phyloP scores from a whole-genome alignment of 129 eudicot species.

The Dittrichia graveolens region DNA sequence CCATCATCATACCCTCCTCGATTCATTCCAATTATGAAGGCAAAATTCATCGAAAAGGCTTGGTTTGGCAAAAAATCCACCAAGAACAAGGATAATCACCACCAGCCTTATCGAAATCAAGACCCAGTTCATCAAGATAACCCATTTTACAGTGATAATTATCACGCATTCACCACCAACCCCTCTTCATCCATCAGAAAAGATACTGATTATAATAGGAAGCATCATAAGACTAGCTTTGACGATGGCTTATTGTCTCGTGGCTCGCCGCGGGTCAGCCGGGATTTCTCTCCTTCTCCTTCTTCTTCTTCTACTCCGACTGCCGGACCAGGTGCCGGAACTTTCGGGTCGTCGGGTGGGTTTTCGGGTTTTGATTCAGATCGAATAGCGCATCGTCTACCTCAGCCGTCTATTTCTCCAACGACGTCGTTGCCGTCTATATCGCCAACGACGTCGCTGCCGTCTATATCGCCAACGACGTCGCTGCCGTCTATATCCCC shows the following conservation, averaged over 20 bases:
- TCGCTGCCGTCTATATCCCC: conserved; percentile 16
- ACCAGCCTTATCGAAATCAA: conserved; percentile 15
- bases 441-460: conserved; percentile 20
- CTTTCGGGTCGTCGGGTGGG: conserved; percentile 23
- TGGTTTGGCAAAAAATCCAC: conserved; percentile 80
- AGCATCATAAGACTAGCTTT: conserved; percentile 37
- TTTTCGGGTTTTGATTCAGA: conserved; percentile 40
- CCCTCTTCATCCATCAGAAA: background rate
- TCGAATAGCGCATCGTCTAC: conserved; percentile 57
- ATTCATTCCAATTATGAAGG: conserved; percentile 18
- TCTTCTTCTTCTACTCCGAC: conserved; percentile 17
- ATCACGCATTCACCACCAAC: conserved; percentile 22
- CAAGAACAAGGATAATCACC: conserved; percentile 53
- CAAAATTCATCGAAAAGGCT: conserved; percentile 42
- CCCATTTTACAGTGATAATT: conserved; percentile 32
- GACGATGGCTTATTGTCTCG: conserved; percentile 41
- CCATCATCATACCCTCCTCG: background rate
- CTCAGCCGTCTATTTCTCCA: conserved; percentile 56
- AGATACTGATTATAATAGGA: conserved; percentile 31
- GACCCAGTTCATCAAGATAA: conserved; percentile 15
- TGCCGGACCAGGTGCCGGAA: conserved; percentile 28
- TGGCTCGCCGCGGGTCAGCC: conserved; percentile 47
- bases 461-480: conserved; percentile 1
- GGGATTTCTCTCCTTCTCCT: conserved; percentile 43
- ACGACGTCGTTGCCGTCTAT: conserved; percentile 33